Conservation (phyloP, 2,329 filamentous ascomycete genomes). For the Davidsoniella neocaledoniae region DNA sequence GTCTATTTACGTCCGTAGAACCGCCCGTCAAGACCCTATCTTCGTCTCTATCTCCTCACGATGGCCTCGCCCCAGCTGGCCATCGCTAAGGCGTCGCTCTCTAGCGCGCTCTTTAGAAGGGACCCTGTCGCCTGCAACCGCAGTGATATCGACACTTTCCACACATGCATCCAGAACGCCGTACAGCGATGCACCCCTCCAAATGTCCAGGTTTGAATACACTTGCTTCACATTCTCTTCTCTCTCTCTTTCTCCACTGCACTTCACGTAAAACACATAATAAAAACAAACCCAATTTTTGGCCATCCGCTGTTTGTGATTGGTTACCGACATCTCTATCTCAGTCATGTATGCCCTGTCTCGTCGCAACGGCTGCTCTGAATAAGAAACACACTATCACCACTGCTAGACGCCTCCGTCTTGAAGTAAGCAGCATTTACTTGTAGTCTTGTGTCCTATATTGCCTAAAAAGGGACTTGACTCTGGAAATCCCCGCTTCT, state of each 20-base stretch:
- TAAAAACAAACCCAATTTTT: neutral
- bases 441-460: too few relatives aligned
- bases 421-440: too few relatives aligned
- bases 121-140: slow-evolving; percentile 55
- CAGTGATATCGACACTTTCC: slow-evolving; percentile 53
- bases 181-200: slow-evolving; percentile 55
- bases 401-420: too few relatives aligned
- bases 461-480: too few relatives aligned
- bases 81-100: slow-evolving; percentile 65
- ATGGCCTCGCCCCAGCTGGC: slow-evolving; percentile 47
- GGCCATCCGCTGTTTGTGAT: neutral
- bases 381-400: too few relatives aligned
- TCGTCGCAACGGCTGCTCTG: neutral
- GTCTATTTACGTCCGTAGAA: too few relatives aligned
- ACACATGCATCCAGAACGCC: slow-evolving; percentile 45
- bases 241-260: slow-evolving; percentile 2
- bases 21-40: neutral
- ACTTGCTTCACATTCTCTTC: slow-evolving; percentile 15
- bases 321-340: too few relatives aligned
- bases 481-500: too few relatives aligned
- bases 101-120: slow-evolving; percentile 53
- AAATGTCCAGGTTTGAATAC: slow-evolving; percentile 75
- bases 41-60: neutral
- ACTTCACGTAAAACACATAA: neutral
- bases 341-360: too few relatives aligned